A percentile compares a stretch with the other conserved stretches of the same genome.
phyloP scores from a whole-genome alignment of 768 basidiomycete genomes.

The Trametes villosa region DNA sequence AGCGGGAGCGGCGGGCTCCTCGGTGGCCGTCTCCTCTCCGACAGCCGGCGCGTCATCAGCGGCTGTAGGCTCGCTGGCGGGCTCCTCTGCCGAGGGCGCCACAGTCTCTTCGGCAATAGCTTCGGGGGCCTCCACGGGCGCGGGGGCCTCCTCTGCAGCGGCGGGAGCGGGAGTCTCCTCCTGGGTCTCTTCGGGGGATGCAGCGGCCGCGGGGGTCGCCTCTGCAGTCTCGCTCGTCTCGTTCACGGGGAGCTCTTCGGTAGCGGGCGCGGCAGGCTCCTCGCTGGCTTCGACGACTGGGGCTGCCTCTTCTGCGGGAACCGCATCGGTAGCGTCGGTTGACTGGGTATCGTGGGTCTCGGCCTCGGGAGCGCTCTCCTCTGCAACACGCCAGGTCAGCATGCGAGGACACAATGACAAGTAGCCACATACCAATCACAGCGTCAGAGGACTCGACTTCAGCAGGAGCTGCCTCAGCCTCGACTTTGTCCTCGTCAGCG shows the following conservation, averaged over 20 bases:
- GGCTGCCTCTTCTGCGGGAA: neutral
- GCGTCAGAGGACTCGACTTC: neutral
- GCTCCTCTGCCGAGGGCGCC: neutral
- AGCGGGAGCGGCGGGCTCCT: conserved; percentile 5
- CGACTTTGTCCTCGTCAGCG: neutral
- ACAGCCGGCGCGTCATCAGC: neutral
- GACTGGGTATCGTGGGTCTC: neutral
- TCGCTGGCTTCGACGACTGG: neutral
- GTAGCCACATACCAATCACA: neutral
- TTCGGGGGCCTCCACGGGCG: neutral
- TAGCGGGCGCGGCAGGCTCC: neutral
- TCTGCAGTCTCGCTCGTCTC: neutral
- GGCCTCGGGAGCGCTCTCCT: neutral
- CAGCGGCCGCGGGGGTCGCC: neutral
- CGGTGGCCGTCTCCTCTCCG: conserved; percentile 5
- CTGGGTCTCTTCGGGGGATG: neutral
- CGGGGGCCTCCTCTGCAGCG: too few relatives aligned
- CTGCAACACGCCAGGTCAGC: neutral
- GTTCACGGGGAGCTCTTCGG: neutral
- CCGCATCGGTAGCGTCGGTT: neutral
- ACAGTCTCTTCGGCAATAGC: neutral
- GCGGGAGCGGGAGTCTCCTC: conserved; percentile 1
- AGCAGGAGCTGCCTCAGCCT: neutral
- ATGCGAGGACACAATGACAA: neutral
- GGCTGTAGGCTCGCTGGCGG: neutral